phyloP scores from a whole-genome alignment of 352 stramenopile species.

The Globisporangium takayamanum region DNA sequence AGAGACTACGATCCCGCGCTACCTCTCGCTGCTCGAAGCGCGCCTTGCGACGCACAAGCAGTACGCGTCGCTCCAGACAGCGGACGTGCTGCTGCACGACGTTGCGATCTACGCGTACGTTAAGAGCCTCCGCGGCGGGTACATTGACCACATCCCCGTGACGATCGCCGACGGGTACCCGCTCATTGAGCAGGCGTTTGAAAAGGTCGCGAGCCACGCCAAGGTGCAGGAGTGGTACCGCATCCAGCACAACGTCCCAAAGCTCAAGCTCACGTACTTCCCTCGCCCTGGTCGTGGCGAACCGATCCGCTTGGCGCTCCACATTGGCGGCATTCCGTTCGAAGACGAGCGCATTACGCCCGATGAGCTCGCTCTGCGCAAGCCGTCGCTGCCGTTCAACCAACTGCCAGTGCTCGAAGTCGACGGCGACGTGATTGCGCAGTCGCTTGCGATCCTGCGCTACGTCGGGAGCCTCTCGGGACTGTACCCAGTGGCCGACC shows the following conservation, averaged over 20 bases:
- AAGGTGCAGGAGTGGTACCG: slow-evolving; percentile 29
- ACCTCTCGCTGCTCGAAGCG: slow-evolving; percentile 8
- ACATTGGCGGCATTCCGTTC: slow-evolving; percentile 35
- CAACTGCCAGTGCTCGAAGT: slow-evolving; percentile 30
- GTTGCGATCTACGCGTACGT: slow-evolving; percentile 24
- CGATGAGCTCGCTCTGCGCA: slow-evolving; percentile 22
- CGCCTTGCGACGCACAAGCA: slow-evolving; percentile 6
- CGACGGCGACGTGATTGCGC: slow-evolving; percentile 15
- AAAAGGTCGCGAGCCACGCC: slow-evolving; percentile 24
- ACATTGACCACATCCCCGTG: slow-evolving; percentile 31
- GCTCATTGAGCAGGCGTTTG: slow-evolving; percentile 18
- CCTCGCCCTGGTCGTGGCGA: slow-evolving; percentile 39
- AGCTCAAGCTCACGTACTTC: slow-evolving; percentile 55
- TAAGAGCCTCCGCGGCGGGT: slow-evolving; percentile 18
- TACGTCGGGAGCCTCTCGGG: slow-evolving; percentile 42
- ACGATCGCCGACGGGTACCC: slow-evolving; percentile 26
- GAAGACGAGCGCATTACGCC: slow-evolving; percentile 40
- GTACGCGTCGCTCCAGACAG: slow-evolving; percentile 15
- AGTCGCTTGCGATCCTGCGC: slow-evolving; percentile 37
- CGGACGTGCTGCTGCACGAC: slow-evolving; percentile 48
- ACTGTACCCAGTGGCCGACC: slow-evolving; percentile 28
- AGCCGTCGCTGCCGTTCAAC: slow-evolving; percentile 26
- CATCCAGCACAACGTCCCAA: slow-evolving; percentile 4
- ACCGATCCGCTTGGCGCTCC: slow-evolving; percentile 38
- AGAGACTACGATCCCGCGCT: slow-evolving; percentile 7